phyloP scores from a whole-genome alignment of 2,329 filamentous ascomycete species.

The Myriosclerotinia curreyana region DNA sequence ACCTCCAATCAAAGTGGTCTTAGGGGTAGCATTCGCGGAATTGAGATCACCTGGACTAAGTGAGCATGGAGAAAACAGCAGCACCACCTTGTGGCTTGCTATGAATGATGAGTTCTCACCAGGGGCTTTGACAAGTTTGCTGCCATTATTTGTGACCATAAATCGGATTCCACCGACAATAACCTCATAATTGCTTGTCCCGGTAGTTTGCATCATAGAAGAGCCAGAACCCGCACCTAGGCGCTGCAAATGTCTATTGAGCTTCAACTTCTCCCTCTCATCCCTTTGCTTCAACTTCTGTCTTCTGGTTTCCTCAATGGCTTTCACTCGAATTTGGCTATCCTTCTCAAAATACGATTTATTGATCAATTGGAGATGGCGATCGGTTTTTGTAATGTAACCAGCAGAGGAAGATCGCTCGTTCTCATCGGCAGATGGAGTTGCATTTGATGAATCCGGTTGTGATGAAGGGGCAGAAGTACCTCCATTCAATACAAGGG shows the following conservation, averaged over 20 bases:
- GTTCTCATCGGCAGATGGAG: slow-evolving; percentile 28
- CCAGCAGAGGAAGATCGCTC: slow-evolving; percentile 39
- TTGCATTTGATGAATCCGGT: slow-evolving; percentile 19
- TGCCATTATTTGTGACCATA: slow-evolving; percentile 69
- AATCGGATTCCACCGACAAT: slow-evolving; percentile 71
- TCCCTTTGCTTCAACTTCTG: slow-evolving; percentile 55
- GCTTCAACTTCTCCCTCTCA: slow-evolving; percentile 57
- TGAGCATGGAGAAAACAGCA: slow-evolving; percentile 35
- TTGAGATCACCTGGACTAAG: slow-evolving; percentile 53
- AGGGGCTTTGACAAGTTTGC: slow-evolving; percentile 72
- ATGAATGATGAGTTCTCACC: slow-evolving; percentile 49
- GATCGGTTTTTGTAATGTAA: slow-evolving; percentile 72
- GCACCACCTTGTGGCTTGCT: slow-evolving; percentile 22
- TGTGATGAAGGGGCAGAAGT: slow-evolving; percentile 25
- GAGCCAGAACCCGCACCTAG: slow-evolving; percentile 33
- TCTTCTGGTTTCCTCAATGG: slow-evolving; percentile 66
- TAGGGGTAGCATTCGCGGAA: slow-evolving; percentile 67
- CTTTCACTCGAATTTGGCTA: slow-evolving; percentile 62
- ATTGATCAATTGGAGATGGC: slow-evolving; percentile 81
- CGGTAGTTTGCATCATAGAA: slow-evolving; percentile 18
- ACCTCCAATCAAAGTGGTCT: slow-evolving; percentile 67
- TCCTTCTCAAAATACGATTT: slow-evolving; percentile 74
- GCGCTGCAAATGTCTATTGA: slow-evolving; percentile 48
- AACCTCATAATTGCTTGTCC: slow-evolving; percentile 56
- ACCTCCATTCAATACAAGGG: slow-evolving; percentile 60